These are phyloP conservation scores for Chytriomyces hyalinus DNA, from an alignment of 192 early-diverging fungal genomes.

Conservation along the genomic window DNA sequence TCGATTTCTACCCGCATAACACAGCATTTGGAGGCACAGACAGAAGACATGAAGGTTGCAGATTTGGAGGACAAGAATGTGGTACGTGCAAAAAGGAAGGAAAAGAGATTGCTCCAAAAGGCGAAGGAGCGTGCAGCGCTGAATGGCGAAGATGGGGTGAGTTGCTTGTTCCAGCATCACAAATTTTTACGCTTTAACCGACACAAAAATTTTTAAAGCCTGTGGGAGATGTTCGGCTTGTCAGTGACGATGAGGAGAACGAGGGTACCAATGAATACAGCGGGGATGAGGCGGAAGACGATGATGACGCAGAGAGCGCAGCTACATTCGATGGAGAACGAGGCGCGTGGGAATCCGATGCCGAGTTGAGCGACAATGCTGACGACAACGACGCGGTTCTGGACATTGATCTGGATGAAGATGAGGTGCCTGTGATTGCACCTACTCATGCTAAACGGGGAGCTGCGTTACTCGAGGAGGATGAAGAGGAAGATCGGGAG, in stretches of 20 bases:
- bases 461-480: conserved; percentile 1
- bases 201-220: neutral
- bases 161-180: neutral
- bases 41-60: conserved; percentile 70
- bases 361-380: conserved; percentile 33
- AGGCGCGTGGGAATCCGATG: conserved; percentile 34
- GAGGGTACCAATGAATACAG: conserved; percentile 67
- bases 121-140: conserved; percentile 17
- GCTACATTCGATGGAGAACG: conserved; percentile 28
- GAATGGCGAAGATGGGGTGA: conserved; percentile 12
- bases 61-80: conserved; percentile 81
- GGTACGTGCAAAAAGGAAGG: conserved; percentile 59
- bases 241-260: conserved; percentile 59
- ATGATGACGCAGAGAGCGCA: conserved; percentile 15
- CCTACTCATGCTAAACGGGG: neutral
- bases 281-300: conserved; percentile 27
- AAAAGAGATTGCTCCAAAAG: conserved; percentile 18
- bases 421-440: conserved; percentile 7
- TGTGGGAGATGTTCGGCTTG: conserved; percentile 32
- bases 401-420: conserved; percentile 48
- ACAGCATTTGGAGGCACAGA: conserved; percentile 74
- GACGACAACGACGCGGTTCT: conserved; percentile 17
- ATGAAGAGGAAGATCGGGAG: conserved; percentile 15
- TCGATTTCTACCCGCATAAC: conserved; percentile 66
- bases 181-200: neutral